These are phyloP conservation scores for Alternaria triticina DNA, from an alignment of 2,329 filamentous ascomycete species.

Conservation along the genomic window DNA sequence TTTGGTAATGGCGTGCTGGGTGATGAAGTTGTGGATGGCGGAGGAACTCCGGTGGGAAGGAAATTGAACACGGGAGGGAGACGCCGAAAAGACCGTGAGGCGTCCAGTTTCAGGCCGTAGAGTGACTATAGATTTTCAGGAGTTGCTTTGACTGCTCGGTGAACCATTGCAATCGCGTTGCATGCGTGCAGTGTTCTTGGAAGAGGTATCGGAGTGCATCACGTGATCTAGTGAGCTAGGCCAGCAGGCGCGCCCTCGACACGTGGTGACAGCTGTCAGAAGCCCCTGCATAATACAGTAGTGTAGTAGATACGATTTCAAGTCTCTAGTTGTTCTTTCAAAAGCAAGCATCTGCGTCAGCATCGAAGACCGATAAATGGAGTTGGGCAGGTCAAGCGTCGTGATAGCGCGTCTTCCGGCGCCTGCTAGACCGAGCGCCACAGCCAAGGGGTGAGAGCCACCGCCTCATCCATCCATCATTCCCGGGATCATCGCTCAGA, in stretches of 20 bases:
- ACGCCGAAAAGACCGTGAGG: not conserved
- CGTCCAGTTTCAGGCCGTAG: too few species aligned
- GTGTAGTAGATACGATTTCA: not conserved
- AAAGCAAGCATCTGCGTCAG: constrained; percentile 1
- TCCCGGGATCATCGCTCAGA: not conserved
- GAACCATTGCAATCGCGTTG: not conserved
- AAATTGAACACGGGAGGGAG: not conserved
- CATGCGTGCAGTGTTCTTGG: not conserved
- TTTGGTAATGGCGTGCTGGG: constrained; percentile 35
- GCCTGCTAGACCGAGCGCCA: constrained; percentile 15
- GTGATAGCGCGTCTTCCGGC: not conserved
- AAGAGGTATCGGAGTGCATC: not conserved
- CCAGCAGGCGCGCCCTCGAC: not conserved
- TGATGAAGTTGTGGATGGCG: constrained; percentile 29
- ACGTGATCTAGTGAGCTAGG: not conserved
- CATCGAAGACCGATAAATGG: not conserved
- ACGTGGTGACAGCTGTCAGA: not conserved
- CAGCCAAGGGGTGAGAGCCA: constrained; percentile 14
- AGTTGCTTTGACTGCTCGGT: not conserved
- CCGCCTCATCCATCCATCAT: constrained; percentile 7
- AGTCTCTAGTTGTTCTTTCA: not conserved
- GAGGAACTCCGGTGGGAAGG: constrained; percentile 25
- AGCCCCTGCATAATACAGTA: not conserved
- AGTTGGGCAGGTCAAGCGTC: not conserved
- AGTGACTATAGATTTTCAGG: not conserved